Conservation (phyloP, 257 asterid genomes). For the Forsythia viridissima region DNA sequence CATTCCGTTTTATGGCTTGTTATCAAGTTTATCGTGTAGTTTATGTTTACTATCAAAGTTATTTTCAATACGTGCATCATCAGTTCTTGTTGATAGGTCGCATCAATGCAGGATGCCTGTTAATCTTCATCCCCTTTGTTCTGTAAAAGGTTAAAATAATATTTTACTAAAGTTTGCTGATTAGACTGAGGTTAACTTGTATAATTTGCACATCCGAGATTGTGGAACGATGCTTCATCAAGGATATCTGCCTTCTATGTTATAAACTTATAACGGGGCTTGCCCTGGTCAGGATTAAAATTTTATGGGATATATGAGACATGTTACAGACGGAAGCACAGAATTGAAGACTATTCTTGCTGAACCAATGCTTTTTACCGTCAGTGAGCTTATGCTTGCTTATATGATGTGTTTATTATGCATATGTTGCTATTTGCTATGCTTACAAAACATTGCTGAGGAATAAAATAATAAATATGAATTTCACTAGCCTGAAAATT, state of each 20-base stretch:
- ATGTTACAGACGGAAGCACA: neutral
- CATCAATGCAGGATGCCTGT: neutral
- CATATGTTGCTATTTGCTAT: neutral
- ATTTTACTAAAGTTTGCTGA: neutral
- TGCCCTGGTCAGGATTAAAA: neutral
- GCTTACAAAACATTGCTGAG: neutral
- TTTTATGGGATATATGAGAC: neutral
- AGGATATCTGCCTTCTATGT: neutral
- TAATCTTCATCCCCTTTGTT: neutral
- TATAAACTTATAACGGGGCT: neutral
- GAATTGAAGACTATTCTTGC: neutral
- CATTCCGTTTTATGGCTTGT: neutral
- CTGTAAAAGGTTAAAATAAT: neutral
- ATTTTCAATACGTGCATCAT: neutral
- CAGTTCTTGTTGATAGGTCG: neutral
- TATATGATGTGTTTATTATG: neutral
- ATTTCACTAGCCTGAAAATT: neutral
- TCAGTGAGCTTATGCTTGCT: neutral
- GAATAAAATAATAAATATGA: conserved; percentile 8
- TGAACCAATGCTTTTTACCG: neutral
- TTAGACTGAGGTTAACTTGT: neutral
- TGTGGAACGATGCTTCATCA: neutral
- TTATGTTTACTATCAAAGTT: too few species aligned
- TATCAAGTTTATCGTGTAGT: neutral
- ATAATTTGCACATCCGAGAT: neutral